Base-by-base conservation (phyloP, 192 early-diverging fungal genomes). In the Entomortierella chlamydospora region DNA sequence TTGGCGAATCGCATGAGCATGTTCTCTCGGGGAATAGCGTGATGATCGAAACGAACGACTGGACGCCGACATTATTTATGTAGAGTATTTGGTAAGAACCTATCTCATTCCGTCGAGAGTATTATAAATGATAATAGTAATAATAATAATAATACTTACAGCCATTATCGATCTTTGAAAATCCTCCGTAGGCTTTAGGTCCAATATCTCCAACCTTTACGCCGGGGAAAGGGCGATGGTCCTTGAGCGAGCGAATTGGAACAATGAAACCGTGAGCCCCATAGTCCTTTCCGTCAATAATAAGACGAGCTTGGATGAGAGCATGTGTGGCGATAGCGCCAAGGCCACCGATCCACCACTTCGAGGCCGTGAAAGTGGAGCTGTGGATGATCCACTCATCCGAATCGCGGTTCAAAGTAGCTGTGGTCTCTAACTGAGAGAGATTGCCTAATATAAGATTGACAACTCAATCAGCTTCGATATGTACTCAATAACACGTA, bases 341-440 rank as follows among this genome's bases (percentile, higher is more conserved):
- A 18, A 96, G 83, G 13, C 90, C 91, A 23, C 93, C 94, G 42
- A 92, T 88, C 93, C 93, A 94, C 92, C 92, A 95, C 57, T 79
- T 79, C n/a, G 76, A 70, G 30, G 76, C 87, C 37, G 90, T 87
- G 42, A 92, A 81, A 22, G 74, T 81, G 23, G 93, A 92, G 68
- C 83, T 87, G 74, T 96, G 89, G 41, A 96, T 88, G 53, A 92
- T 90, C 69, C 93, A 96, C 82, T 96, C 88, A 71, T 94, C 91
- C 0, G 91, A 90, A 61, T 90, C 89, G 7, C 83, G 85, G 45
- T 93, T 73, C 57, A 85, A 92, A 1, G 92, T 93, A 41, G 93
- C 93, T 0, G 91, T 91, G 23, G 94, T 96, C 77, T 93, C 91
- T 31, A 96, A 85, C 11, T 90, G 88, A 72, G 88, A 86, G 4